phyloP scores from a whole-genome alignment of 176 grass and related monocot species.

The Luzula sylvatica region DNA sequence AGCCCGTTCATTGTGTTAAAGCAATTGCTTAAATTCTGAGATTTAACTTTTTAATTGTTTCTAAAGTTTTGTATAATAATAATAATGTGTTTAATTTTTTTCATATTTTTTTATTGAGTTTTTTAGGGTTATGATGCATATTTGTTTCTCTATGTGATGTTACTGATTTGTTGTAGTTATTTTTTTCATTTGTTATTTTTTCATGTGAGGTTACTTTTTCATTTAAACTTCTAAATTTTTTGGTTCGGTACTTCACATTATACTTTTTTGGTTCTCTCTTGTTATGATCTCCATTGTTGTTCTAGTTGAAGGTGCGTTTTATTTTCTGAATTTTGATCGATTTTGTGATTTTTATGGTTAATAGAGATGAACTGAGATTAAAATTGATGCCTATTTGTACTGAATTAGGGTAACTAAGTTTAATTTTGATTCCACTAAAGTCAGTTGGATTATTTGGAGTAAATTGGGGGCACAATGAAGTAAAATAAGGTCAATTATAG shows the following conservation, averaged over 20 bases:
- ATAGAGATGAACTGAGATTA: too few species aligned
- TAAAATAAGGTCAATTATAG: too few species aligned
- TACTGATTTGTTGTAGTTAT: conserved; percentile 3
- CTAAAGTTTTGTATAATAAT: conserved; percentile 18
- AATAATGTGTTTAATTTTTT: neutral
- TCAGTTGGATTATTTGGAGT: too few species aligned
- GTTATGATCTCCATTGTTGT: neutral
- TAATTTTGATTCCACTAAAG: too few species aligned
- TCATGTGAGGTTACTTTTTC: too few species aligned
- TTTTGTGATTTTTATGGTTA: too few species aligned
- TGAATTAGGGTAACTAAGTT: too few species aligned
- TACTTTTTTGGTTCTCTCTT: neutral
- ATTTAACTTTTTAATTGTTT: neutral
- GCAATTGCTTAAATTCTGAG: conserved; percentile 8
- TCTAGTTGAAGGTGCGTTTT: neutral
- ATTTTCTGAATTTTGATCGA: neutral
- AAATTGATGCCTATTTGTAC: too few species aligned
- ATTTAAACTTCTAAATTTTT: neutral
- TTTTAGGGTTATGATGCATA: conserved; percentile 11
- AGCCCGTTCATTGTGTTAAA: conserved; percentile 14
- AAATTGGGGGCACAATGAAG: too few species aligned
- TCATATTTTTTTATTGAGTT: neutral
- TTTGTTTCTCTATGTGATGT: conserved; percentile 6
- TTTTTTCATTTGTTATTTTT: too few species aligned
- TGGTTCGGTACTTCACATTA: conserved; percentile 12